Base-by-base conservation (phyloP, 208 protist species). In the Lotmaria passim region DNA sequence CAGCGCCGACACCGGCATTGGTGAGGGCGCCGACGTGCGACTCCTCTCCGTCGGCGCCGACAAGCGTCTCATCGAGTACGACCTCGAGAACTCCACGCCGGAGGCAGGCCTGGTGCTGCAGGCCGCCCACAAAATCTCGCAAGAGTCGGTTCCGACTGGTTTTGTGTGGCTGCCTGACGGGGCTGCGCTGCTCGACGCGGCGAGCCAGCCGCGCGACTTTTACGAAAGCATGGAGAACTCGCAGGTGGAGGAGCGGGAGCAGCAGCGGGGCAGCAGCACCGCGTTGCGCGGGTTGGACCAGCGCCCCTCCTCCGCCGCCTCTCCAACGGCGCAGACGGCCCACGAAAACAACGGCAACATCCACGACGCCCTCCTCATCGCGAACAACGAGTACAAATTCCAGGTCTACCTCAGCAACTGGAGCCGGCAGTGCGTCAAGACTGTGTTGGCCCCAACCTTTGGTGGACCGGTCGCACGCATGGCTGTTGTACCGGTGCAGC, bases 1-100 rank as follows among this genome's bases (percentile, higher is more conserved):
- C 81, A 78, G 79, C 60, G 24, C 71, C 50, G 64, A 81, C 66
- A 61, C 69, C 31, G 52, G 53, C 28, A 87, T 60, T 28, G 82
- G 75, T 33, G 81, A 86, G 46, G 61, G 59, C 23, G 68, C 67
- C 28, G n/a, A n/a, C n/a, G 63, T 86, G 30, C 83, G 93, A 0
- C 87, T 98, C 7, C 73, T 98, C 53, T 98, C 95, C n/a, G 82
- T 98, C 21, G 93, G 91, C 33, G 89, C 94, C 17, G 97, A 98
- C 77, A 90, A 96, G 72, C 72, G 85, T 10, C 75, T 98, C 12
- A 94, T 98, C 52, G 95, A 98, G 83, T 98, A 98, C 76, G 94
- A 98, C 75, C 60, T 98, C 28, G 71, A 87, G 15, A 82, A 95
- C 60, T 96, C 90, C 21, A 81, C 86, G 38, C 81, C 96, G 11